phyloP scores from a whole-genome alignment of 306 rosid species.

The Begonia loranthoides region DNA sequence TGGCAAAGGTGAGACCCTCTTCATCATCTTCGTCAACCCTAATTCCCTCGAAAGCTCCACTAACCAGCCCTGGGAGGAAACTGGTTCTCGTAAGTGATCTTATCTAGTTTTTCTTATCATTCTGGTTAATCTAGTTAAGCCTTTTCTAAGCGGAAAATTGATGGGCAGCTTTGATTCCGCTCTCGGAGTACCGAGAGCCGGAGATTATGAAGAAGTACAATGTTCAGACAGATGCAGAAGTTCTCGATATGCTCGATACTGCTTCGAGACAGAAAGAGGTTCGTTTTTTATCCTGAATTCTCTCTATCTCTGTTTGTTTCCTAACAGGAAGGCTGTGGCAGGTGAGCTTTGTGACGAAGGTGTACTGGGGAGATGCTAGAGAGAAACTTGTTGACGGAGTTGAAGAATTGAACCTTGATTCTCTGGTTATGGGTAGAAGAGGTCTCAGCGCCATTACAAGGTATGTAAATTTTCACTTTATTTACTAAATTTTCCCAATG shows the following conservation, averaged over 20 bases:
- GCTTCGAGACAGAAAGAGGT: slow-evolving; percentile 60
- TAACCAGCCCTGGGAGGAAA: slow-evolving; percentile 25
- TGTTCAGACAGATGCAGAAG: slow-evolving; percentile 39
- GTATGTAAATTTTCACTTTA: slow-evolving; percentile 9
- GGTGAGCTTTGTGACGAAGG: slow-evolving; percentile 39
- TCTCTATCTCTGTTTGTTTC: too few relatives aligned
- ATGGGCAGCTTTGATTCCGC: slow-evolving; percentile 56
- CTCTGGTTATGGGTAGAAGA: slow-evolving; percentile 76
- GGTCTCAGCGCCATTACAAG: slow-evolving; percentile 56
- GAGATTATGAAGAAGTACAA: slow-evolving; percentile 32
- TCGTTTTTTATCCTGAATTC: neutral
- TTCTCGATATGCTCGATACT: slow-evolving; percentile 54
- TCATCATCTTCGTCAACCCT: slow-evolving; percentile 38
- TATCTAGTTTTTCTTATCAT: neutral
- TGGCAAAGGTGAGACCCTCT: slow-evolving; percentile 57
- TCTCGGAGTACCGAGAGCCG: slow-evolving; percentile 38
- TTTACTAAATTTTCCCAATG: too few relatives aligned
- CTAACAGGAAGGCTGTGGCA: slow-evolving; percentile 1
- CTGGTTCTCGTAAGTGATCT: slow-evolving; percentile 48
- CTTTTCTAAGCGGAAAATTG: neutral
- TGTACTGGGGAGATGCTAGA: slow-evolving; percentile 89
- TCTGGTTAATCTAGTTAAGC: neutral
- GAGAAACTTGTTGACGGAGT: slow-evolving; percentile 58
- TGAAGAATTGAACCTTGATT: slow-evolving; percentile 62
- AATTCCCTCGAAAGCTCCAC: slow-evolving; percentile 22